Conservation (phyloP, 2,329 filamentous ascomycete species). For the Ophiostoma australiae region DNA sequence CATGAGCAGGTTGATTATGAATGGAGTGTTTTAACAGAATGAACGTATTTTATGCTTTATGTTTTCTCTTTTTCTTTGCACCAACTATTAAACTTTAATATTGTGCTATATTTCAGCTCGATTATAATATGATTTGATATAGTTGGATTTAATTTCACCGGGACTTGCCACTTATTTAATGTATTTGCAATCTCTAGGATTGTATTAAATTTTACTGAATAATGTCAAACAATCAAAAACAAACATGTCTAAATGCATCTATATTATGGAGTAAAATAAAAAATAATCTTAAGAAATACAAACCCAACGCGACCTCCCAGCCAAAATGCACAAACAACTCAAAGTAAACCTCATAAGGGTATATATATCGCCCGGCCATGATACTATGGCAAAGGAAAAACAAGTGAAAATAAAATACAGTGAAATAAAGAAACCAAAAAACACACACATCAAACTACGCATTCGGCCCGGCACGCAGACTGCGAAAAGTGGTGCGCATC, state of each 20-base stretch:
- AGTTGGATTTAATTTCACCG: no score
- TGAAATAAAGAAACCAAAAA: background rate
- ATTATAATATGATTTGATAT: no score
- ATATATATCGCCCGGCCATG: conserved; percentile 1
- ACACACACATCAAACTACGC: background rate
- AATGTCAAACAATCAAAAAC: background rate
- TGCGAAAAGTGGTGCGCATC: conserved; percentile 26
- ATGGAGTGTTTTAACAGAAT: no score
- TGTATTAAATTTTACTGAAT: no score
- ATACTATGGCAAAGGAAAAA: background rate
- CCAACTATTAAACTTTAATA: no score
- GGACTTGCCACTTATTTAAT: background rate
- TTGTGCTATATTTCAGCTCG: no score
- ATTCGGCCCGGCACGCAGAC: conserved; percentile 23
- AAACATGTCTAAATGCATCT: background rate
- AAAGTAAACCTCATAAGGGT: background rate
- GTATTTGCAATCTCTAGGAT: background rate
- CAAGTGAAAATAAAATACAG: background rate
- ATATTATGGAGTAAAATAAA: background rate
- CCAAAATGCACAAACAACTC: background rate
- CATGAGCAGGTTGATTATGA: no score
- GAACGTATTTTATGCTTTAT: no score
- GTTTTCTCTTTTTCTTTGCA: no score
- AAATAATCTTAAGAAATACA: background rate
- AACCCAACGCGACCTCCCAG: background rate